phyloP scores from a whole-genome alignment of 2,329 filamentous ascomycete species.

The Ophiostoma himal-ulmi region DNA sequence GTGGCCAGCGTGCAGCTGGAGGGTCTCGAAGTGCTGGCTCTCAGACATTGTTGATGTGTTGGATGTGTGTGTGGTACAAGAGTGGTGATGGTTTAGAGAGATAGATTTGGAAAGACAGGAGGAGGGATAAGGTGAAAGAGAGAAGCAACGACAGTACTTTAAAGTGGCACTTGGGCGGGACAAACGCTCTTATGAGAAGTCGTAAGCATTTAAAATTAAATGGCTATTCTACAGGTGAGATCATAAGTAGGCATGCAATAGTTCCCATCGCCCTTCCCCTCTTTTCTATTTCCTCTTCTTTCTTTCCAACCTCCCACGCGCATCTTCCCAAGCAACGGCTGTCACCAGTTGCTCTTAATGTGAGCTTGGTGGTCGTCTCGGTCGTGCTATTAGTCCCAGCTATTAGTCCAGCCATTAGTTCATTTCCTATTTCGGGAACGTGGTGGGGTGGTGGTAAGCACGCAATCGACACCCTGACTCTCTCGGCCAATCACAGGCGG shows the following conservation, averaged over 20 bases:
- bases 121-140: neutral
- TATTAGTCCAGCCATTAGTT: constrained; percentile 10
- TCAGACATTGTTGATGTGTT: constrained; percentile 38
- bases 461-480: constrained; percentile 20
- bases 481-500: constrained; percentile 16
- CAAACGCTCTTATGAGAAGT: neutral
- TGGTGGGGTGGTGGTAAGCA: constrained; percentile 20
- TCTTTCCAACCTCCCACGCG: neutral
- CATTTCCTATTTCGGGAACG: constrained; percentile 20
- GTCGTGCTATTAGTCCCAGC: neutral
- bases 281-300: neutral
- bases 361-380: constrained; percentile 2
- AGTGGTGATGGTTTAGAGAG: neutral
- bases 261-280: neutral
- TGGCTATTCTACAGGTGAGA: neutral
- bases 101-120: neutral
- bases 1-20: constrained; percentile 81
- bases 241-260: neutral
- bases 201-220: neutral
- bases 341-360: constrained; percentile 7
- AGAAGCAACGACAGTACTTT: neutral
- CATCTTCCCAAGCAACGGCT: neutral
- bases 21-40: constrained; percentile 65
- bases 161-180: constrained; percentile 5
- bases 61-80: constrained; percentile 11